Base-by-base conservation (phyloP, 176 grass and related monocot species). In the Rhynchospora tenuis region DNA sequence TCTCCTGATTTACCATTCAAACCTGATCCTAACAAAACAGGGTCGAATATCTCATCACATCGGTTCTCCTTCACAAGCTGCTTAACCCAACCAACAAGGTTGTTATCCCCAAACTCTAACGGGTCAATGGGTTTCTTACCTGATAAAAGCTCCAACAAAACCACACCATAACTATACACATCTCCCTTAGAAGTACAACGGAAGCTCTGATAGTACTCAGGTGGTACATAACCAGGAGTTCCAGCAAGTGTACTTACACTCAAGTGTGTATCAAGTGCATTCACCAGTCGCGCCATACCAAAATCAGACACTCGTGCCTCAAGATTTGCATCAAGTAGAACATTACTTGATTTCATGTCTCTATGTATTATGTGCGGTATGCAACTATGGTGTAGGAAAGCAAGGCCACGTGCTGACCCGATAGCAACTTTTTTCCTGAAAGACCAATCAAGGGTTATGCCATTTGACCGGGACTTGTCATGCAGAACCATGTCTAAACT, bases 331-430 rank as follows among this genome's bases (percentile, higher is more conserved):
- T 98, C 96, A 2, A 98, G 87, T 33, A 98, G 90, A 12, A 98
- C 95, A 64, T 98, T 98, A 85, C 95, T 93, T 6, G 92, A 98
- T 83, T 98, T 98, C 96, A 98, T 98, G 86, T 98, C 96, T 13
- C 96, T 64, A 84, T 98, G 96, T 52, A 98, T 98, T 86, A 98
- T 98, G 85, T 98, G 96, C 0, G 95, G 96, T 16, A 98, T 95
- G 86, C 96, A 98, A 78, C 92, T 98, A 59, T 98, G 96, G 84
- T 98, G 96, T 52, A 98, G 92, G 84, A 98, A 98, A 5, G 96
- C 96, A 0, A 98, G 92, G 16, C 96, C 96, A 15, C 96, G 89
- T 3, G 96, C 96, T 0, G 96, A 90, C 5, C 95, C 92, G 13
- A 91, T 87, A 0, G 92, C 95, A 10, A 98, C 92, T 73, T 91